Evolutionary conservation across 2,329 filamentous ascomycete genomes (phyloP).

Genomic region (Metarhizium guizhouense): DNA sequence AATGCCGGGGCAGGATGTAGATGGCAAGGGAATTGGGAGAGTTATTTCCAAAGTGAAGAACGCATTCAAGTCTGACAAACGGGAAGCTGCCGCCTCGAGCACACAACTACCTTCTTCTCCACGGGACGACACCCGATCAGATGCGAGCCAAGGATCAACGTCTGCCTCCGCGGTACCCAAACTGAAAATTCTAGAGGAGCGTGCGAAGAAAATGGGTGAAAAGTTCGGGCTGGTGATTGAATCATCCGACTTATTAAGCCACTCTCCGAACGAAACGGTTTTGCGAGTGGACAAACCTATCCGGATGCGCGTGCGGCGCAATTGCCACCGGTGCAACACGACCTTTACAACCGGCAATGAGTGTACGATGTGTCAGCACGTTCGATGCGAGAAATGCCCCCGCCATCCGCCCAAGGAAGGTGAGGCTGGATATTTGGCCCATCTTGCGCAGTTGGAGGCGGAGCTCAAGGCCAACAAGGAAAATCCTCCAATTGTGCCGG

Average conservation of each 20-base stretch:
- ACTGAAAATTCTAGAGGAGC: constrained; percentile 44
- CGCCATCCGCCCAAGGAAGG: constrained; percentile 61
- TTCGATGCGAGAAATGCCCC: constrained; percentile 71
- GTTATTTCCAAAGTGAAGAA: constrained; percentile 41
- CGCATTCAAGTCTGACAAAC: constrained; percentile 32
- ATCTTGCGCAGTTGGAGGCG: constrained; percentile 40
- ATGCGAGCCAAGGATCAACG: constrained; percentile 10
- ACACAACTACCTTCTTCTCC: background rate
- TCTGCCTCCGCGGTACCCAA: constrained; percentile 34
- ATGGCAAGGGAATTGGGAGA: constrained; percentile 39
- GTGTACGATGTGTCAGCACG: constrained; percentile 70
- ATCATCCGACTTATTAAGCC: constrained; percentile 42
- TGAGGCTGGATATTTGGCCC: constrained; percentile 44
- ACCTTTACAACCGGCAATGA: constrained; percentile 64
- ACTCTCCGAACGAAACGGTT: constrained; percentile 41
- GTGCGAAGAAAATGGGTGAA: constrained; percentile 45
- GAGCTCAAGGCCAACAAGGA: constrained; percentile 47
- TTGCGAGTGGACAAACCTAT: constrained; percentile 66
- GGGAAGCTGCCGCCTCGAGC: constrained; percentile 22
- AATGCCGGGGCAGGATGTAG: constrained; percentile 23
- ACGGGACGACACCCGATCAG: constrained; percentile 16
- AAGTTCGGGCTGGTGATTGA: constrained; percentile 48
- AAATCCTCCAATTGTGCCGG: constrained; percentile 43
- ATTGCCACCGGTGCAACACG: constrained; percentile 73
- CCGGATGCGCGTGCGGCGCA: constrained; percentile 67